Evolutionary conservation across 2,329 filamentous ascomycete genomes (phyloP).

Genomic region (Penicillium freii): DNA sequence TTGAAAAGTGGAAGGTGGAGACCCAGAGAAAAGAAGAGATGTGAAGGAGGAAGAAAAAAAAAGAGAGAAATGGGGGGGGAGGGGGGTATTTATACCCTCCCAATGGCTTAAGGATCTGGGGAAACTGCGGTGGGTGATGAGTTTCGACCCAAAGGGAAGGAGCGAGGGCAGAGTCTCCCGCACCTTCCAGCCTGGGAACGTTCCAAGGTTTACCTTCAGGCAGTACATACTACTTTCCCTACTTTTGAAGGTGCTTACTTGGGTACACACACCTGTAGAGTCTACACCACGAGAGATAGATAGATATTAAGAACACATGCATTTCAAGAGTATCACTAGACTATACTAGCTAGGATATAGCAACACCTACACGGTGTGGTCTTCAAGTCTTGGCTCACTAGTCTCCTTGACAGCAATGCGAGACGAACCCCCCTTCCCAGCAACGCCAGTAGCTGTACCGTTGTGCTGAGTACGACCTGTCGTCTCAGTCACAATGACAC

Average conservation of each 20-base stretch:
- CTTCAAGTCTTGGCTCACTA: slow-evolving; percentile 13
- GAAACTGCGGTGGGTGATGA: not conserved
- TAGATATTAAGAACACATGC: not conserved
- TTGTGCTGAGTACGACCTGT: not conserved
- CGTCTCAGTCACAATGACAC: not conserved
- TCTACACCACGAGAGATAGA: not conserved
- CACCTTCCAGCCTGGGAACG: too few species aligned
- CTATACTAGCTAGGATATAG: not conserved
- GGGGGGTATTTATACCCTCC: not conserved
- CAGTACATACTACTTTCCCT: not conserved
- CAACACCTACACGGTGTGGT: slow-evolving; percentile 16
- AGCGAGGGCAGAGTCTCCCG: not conserved
- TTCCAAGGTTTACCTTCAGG: not conserved
- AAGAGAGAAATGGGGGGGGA: not conserved
- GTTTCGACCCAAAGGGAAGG: not conserved
- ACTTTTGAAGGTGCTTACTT: not conserved
- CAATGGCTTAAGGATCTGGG: not conserved
- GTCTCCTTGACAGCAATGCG: slow-evolving; percentile 19
- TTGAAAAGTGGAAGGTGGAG: not conserved
- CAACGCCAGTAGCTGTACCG: not conserved
- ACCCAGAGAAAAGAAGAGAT: not conserved
- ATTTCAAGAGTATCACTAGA: not conserved
- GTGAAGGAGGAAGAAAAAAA: not conserved
- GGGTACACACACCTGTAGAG: not conserved
- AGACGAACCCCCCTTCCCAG: slow-evolving; percentile 14